Base-by-base conservation (phyloP, 1,284 basidiomycete species). In the Puccinia brachypodii region DNA sequence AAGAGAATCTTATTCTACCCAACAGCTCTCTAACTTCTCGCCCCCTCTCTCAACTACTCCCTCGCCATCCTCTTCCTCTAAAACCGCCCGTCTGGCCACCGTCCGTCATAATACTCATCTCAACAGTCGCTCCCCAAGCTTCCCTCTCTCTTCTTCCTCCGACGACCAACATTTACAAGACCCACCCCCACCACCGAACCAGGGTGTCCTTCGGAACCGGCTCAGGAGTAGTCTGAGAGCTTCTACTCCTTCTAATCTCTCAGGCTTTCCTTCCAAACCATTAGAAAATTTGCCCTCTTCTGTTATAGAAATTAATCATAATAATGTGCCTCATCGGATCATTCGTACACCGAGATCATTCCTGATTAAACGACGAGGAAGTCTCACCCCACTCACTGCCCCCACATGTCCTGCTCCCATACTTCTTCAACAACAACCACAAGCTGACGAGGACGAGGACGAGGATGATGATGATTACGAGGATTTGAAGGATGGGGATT, bases 321-420 rank as follows among this genome's bases (percentile, higher is more conserved):
- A n/a, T n/a, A n/a, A n/a, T n/a, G n/a, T n/a, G n/a, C 76, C 76
- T 36, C 66, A 79, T 62, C 68, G 77, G 33, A 44, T 79, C n/a
- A 79, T 79, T 28, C 47, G 77, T 2, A 79, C 77, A 9, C 77
- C 77, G 11, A 60, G 77, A n/a, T 79, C 77, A 8, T 71, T 79
- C 40, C 40, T 79, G 6, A 79, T 79, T 25, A 71, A 72, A 62
- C 44, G 66, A 31, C 47, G 77, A 19, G 68, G 77, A 25, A 71
- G 66, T 28, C 68, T 79, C 22, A 79, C 77, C 25, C 68, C 77
- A 22, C 31, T 79, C 9, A 60, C 66, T 3, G 50, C 68, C 4
- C 77, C 77, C 4, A n/a, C 44, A 19, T 71, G 50, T 62, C 13
- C 11, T 3, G 36, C 56, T 38, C 50, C 47, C 0, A 25, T 47